Evolutionary conservation across 139 green algal genomes (phyloP).

Genomic region (Volvox reticuliferus): DNA sequence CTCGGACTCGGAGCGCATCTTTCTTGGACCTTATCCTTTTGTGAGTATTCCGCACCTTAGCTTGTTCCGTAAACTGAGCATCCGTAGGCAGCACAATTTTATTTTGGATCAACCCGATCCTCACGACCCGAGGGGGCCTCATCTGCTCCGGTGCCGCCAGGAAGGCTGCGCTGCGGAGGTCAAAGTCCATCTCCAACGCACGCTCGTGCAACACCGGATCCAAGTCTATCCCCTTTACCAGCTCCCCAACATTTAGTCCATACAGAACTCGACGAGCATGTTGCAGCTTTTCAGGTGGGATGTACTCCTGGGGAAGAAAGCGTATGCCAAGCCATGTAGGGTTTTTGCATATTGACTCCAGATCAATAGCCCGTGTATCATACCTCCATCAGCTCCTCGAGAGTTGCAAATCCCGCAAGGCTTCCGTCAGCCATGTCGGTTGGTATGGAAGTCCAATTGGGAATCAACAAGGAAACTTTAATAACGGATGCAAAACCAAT

Average conservation of each 20-base stretch:
- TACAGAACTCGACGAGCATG: slow-evolving; percentile 86
- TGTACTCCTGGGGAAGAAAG: slow-evolving; percentile 60
- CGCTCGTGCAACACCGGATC: neutral
- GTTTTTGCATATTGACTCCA: neutral
- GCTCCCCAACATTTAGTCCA: slow-evolving; percentile 77
- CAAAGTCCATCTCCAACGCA: slow-evolving; percentile 59
- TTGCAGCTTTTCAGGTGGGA: slow-evolving; percentile 77
- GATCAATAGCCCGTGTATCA: neutral
- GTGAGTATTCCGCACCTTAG: slow-evolving; percentile 7
- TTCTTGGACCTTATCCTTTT: neutral
- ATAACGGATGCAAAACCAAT: no score
- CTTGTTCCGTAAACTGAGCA: slow-evolving; percentile 87
- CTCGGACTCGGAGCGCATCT: neutral
- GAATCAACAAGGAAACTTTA: no score
- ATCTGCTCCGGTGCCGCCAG: slow-evolving; percentile 86
- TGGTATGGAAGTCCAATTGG: neutral
- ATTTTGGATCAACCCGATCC: slow-evolving; percentile 94
- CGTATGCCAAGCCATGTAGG: neutral
- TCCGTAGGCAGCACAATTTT: slow-evolving; percentile 82
- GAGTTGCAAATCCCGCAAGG: slow-evolving; percentile 59
- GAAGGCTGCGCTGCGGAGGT: slow-evolving; percentile 86
- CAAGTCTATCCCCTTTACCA: slow-evolving; percentile 61
- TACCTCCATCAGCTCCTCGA: slow-evolving; percentile 73
- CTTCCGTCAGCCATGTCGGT: slow-evolving; percentile 19
- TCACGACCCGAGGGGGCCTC: slow-evolving; percentile 77